These are phyloP conservation scores for Berberis vulgaris DNA, from an alignment of 164 flowering plant species.

Conservation along the genomic window DNA sequence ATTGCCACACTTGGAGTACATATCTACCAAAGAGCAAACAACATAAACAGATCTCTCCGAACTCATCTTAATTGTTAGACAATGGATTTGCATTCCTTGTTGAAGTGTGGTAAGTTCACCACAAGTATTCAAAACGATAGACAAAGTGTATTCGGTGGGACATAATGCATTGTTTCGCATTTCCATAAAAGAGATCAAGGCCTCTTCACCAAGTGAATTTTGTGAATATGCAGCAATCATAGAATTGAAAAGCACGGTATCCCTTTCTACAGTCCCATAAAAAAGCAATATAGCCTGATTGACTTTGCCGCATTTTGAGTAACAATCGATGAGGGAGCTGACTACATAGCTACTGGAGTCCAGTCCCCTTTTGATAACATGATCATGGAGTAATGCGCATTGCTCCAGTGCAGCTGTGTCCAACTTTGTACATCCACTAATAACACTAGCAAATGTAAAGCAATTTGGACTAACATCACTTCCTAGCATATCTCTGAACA, in stretches of 20 bases:
- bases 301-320: constrained; percentile 33
- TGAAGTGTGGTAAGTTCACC: constrained; percentile 26
- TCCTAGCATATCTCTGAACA: constrained; percentile 35
- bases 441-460: constrained; percentile 28
- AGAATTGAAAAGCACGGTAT: constrained; percentile 28
- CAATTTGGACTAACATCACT: constrained; percentile 28
- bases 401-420: constrained; percentile 9
- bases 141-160: constrained; percentile 25
- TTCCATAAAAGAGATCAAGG: constrained; percentile 25
- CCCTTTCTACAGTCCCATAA: constrained; percentile 17
- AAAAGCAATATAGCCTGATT: constrained; percentile 23
- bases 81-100: constrained; percentile 36
- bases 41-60: constrained; percentile 27
- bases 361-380: constrained; percentile 35
- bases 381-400: constrained; percentile 27
- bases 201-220: constrained; percentile 26
- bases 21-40: constrained; percentile 33
- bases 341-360: constrained; percentile 23
- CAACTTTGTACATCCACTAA: constrained; percentile 23
- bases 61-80: constrained; percentile 30
- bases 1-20: constrained; percentile 48
- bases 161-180: constrained; percentile 19
- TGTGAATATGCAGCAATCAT: constrained; percentile 37
- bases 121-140: constrained; percentile 36
- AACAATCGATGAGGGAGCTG: constrained; percentile 37